Evolutionary conservation across 2,329 filamentous ascomycete genomes (phyloP).

Genomic region (Arthrocladium fulminans): DNA sequence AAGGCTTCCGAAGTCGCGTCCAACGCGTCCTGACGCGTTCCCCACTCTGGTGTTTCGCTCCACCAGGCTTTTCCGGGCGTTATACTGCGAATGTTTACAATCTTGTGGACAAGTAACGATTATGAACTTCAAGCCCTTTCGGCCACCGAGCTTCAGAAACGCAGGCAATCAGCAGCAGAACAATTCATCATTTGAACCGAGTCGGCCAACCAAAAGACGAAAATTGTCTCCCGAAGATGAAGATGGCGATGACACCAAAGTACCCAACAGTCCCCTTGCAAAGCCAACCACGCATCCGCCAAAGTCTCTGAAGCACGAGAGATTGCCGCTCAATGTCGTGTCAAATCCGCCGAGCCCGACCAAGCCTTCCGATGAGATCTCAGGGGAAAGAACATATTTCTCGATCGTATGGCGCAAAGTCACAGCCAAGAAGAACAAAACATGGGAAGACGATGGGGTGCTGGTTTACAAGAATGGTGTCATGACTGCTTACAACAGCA

Average conservation of each 20-base stretch:
- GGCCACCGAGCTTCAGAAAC: constrained; percentile 36
- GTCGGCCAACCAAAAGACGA: constrained; percentile 27
- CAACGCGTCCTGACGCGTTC: constrained; percentile 7
- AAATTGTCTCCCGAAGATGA: constrained; percentile 24
- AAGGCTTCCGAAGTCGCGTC: background rate
- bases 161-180: constrained; percentile 9
- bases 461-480: constrained; percentile 49
- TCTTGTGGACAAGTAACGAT: background rate
- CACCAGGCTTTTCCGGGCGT: background rate
- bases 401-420: constrained; percentile 50
- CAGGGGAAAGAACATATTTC: constrained; percentile 16
- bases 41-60: background rate
- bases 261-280: background rate
- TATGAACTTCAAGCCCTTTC: constrained; percentile 41
- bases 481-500: constrained; percentile 54
- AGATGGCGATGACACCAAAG: constrained; percentile 8
- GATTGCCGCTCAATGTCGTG: constrained; percentile 17
- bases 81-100: background rate
- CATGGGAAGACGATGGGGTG: constrained; percentile 66
- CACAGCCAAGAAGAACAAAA: constrained; percentile 66
- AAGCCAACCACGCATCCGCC: background rate
- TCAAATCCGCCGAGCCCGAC: constrained; percentile 29
- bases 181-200: constrained; percentile 17
- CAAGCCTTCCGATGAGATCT: constrained; percentile 17
- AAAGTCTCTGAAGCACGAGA: background rate